Base-by-base conservation (phyloP, 2,329 filamentous ascomycete species). In the Aspergillus hortae region DNA sequence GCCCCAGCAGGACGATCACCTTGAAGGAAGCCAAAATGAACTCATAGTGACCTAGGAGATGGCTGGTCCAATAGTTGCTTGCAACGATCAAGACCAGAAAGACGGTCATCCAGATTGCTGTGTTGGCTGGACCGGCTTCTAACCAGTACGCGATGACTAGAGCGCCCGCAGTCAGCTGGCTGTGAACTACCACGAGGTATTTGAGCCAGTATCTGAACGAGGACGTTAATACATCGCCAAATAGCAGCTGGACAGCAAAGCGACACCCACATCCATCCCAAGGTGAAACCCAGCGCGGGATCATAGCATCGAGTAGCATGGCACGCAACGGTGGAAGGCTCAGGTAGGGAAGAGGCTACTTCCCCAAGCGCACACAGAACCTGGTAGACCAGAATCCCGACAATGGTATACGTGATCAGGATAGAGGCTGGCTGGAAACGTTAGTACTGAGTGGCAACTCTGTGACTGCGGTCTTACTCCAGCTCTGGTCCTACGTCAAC, bases 161-260 rank as follows among this genome's bases (percentile, higher is more conserved):
- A 5, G 88, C 83, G n/a, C 82, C 83, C 25, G 90, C 90, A 1
- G 89, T 94, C 38, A 95, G 76, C 67, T 95, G 89, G 65, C 94
- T 94, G 1, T 90, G 89, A 1, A 88, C 91, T 45, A 89, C 81
- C 63, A 95, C 92, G 67, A 94, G 89, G 68, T 94, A 94, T 67
- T 83, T 92, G 73, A 85, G 81, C 81, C 83, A 89, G 60, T 72
- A 74, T 35, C 70, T 74, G 55, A 6, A 21, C 21, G 59, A 41
- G 41, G 10, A 49, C 23, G 44, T 46, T 23, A 51, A 42, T 35
- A 38, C 33, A 36, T 43, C 12, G 41, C 33, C 15, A 1, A 1
- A 32, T 61, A 54, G 43, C 44, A 49, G 17, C 35, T 6, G 38
- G 42, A 14, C 40, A 47, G 14, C 23, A 41, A 46, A 48, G 35